Evolutionary conservation across 2,329 filamentous ascomycete genomes (phyloP).

Genomic region (Ophiostoma piceae): DNA sequence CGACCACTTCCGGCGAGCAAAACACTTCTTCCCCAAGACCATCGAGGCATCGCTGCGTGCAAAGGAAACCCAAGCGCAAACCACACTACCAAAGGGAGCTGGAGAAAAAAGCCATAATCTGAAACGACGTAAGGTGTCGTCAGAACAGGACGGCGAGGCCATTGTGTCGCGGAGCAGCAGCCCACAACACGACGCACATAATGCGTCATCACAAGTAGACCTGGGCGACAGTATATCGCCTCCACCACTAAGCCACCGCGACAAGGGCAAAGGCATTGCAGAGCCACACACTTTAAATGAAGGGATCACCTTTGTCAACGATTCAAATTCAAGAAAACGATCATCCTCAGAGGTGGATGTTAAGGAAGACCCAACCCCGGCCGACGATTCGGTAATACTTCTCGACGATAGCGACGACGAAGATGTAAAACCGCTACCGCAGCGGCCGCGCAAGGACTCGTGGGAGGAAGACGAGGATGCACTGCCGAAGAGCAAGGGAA

Average conservation of each 20-base stretch:
- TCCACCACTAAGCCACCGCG: background rate
- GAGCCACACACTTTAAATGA: conserved; percentile 19
- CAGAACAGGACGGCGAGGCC: conserved; percentile 13
- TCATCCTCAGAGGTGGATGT: background rate
- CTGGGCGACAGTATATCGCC: background rate
- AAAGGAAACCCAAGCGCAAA: conserved; percentile 17
- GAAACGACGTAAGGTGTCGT: conserved; percentile 27
- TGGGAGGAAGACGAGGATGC: conserved; percentile 7
- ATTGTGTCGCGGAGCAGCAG: background rate
- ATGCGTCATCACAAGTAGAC: background rate
- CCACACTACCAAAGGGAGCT: background rate
- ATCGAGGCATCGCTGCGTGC: conserved; percentile 25
- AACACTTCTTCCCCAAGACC: conserved; percentile 42
- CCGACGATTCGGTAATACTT: conserved; percentile 17
- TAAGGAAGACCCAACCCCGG: background rate
- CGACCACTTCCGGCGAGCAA: conserved; percentile 47
- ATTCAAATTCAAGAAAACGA: background rate
- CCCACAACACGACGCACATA: background rate
- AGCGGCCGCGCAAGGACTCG: background rate
- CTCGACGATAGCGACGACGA: conserved; percentile 22
- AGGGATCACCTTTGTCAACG: conserved; percentile 9
- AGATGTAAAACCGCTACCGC: background rate
- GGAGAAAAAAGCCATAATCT: background rate
- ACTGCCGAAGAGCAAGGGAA: background rate
- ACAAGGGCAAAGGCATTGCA: conserved; percentile 25